Evolutionary conservation across 2,329 filamentous ascomycete genomes (phyloP), one percentile per base, ranked within the genome.

Genomic region (Botryosphaeria dothidea): DNA sequence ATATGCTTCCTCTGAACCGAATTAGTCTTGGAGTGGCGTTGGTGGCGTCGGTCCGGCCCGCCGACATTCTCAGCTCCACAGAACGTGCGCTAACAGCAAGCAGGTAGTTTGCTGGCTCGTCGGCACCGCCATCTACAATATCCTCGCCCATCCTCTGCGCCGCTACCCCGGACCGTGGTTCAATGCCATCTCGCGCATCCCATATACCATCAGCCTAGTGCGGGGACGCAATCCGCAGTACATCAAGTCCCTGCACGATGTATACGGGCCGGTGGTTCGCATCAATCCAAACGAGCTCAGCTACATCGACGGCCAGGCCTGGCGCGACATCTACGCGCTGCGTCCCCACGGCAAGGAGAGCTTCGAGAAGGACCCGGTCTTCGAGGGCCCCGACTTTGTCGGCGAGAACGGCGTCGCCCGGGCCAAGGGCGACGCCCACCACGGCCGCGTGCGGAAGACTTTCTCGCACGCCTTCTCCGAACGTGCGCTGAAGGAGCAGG

Each of bases 121-220:
- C 7, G 31, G 31, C 31, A 8, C 31, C 2, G n/a, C 43, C 5
- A 11, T 46, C 19, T 46, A 81, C 69, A 77, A 75, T 61, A 66
- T 78, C 17, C 81, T 74, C 67, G 77, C 82, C 64, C 77, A 81
- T 38, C 80, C 81, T 5, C 72, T 83, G 0, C 69, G 72, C 19
- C 75, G 78, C 48, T 79, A 78, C 25, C 80, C 80, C 3, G 81
- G 80, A 0, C 80, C 81, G 2, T 71, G 72, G n/a, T 64, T 75
- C 5, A 70, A 73, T 21, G 69, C 74, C 21, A 69, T 72, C 1
- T 34, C 73, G 3, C 68, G 70, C 9, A 62, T 78, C 7, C 75
- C 76, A 1, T 76, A 77, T 54, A 69, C 69, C 15, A 52, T 71
- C 15, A 69, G 67, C 41, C 65, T 71, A 15, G 66, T 73, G 2